Evolutionary conservation across 1,284 basidiomycete species (phyloP), one percentile per base, ranked within the genome.

Genomic region (Irpex sp.): DNA sequence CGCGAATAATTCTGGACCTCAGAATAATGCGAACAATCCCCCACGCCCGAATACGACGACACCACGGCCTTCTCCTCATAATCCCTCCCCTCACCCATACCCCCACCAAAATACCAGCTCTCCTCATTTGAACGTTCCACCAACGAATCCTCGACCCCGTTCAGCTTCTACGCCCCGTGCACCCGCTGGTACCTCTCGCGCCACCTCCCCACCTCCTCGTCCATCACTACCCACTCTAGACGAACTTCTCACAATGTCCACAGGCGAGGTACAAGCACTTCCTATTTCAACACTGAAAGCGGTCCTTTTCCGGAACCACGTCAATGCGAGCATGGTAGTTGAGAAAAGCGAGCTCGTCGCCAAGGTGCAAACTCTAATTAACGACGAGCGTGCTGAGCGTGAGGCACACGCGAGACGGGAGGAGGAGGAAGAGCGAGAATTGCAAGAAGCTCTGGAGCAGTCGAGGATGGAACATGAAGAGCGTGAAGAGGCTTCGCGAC

Each of bases 341-440:
- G 88, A 91, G 77, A 94, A 93, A 75, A 77, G 81, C 47, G 92
- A 94, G 65, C 75, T 94, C 33, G 89, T 94, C 5, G 79, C 75
- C 33, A 88, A 89, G 67, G 92, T 93, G 6, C 70, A 77, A 61
- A 79, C 78, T 53, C 74, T 93, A 15, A 75, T 94, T 5, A 82
- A 85, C 49, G 85, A 89, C 66, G 93, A 95, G 75, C 79, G 79
- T 66, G 71, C 74, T 26, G 85, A 87, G 63, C 73, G 86, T 26
- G 76, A 73, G 50, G 81, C 81, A 66, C 81, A 81, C 68, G 77
- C 75, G 59, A 80, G 83, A 67, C 78, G 84, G 53, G 69, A 71
- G n/a, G 74, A 76, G 58, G 74, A 75, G 51, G 72, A 76, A 72
- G 61, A 61, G 11, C 74, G 73, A 61, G 73, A 73, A 63, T 66